Conservation (phyloP, 352 stramenopile genomes). For the Thalassiosira mediterranea region DNA sequence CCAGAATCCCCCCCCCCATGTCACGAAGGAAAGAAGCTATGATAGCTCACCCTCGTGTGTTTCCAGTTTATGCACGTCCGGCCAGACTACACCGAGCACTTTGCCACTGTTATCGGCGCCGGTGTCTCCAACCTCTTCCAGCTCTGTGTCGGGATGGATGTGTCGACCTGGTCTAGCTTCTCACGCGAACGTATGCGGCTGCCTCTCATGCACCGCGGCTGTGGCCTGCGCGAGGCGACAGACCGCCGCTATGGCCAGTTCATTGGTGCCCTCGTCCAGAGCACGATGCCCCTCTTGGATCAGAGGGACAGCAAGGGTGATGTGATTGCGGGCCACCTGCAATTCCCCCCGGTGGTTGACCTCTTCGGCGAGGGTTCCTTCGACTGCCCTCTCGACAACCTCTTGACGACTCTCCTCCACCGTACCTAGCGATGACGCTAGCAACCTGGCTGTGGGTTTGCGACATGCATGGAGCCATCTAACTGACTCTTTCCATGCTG, state of each 20-base stretch:
- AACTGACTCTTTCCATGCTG: constrained; percentile 11
- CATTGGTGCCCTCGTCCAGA: constrained; percentile 4
- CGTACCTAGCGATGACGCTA: no score
- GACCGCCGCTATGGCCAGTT: constrained; percentile 10
- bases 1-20: no score
- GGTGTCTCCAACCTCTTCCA: not conserved
- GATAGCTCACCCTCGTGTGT: not conserved
- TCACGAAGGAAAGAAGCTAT: no score
- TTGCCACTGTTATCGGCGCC: constrained; percentile 3
- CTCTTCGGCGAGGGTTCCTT: constrained; percentile 4
- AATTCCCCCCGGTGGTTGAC: not conserved
- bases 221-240: not conserved
- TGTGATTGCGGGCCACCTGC: not conserved
- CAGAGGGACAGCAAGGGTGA: not conserved
- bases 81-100: constrained; percentile 6
- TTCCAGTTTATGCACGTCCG: constrained; percentile 31
- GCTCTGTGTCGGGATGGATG: constrained; percentile 7
- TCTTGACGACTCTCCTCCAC: not conserved
- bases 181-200: constrained; percentile 4
- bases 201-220: constrained; percentile 5
- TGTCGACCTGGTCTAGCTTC: not conserved
- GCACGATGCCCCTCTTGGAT: not conserved
- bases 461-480: constrained; percentile 18
- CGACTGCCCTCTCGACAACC: not conserved
- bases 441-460: not conserved